Conservation (phyloP, 75 land plant genomes). For the Selaginella tamariscina region DNA sequence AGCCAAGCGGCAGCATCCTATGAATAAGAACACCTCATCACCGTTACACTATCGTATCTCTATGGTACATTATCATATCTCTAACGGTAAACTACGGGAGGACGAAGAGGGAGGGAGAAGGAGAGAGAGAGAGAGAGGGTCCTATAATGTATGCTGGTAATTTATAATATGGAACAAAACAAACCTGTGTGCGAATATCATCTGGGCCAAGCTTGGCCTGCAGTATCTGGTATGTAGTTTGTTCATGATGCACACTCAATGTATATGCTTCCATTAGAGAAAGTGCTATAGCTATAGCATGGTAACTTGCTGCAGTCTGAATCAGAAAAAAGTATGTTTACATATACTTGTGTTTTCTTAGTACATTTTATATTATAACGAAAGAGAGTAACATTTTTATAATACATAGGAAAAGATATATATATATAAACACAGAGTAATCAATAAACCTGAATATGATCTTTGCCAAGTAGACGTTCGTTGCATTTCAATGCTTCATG, state of each 20-base stretch:
- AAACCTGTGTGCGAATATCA: conserved; percentile 8
- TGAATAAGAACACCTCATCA: no score
- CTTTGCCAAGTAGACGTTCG: conserved; percentile 1
- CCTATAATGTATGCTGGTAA: no score
- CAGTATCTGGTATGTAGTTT: conserved; percentile 6
- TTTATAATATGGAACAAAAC: no score
- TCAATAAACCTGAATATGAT: conserved; percentile 6
- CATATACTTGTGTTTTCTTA: no score
- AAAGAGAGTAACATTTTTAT: no score
- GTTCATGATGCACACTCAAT: conserved; percentile 10
- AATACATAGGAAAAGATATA: no score
- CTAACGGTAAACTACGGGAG: background rate
- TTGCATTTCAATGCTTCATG: conserved; percentile 11
- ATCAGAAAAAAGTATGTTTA: no score
- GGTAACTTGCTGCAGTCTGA: conserved; percentile 13
- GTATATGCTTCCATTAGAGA: conserved; percentile 12
- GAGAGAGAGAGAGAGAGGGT: no score
- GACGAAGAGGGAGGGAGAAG: background rate
- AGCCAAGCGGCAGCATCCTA: conserved; percentile 14
- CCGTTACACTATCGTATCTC: no score
- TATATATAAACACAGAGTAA: background rate
- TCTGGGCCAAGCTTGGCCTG: conserved; percentile 11
- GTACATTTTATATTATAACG: no score
- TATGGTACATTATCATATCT: no score
- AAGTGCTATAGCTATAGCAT: conserved; percentile 10